These are phyloP conservation scores for Leccinum boreale DNA, from an alignment of 768 basidiomycete species.

Conservation along the genomic window DNA sequence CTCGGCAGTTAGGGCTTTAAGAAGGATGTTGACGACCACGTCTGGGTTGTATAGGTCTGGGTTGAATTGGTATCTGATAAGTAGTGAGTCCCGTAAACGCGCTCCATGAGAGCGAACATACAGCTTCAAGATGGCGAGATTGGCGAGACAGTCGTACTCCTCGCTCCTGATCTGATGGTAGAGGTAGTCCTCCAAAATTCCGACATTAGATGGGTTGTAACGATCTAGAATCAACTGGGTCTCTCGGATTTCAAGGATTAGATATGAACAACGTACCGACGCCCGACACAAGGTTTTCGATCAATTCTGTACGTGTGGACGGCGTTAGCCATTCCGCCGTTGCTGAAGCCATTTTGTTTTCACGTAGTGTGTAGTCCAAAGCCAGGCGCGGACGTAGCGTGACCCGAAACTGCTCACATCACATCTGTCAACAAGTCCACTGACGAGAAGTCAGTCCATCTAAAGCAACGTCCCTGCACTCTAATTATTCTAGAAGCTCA, in stretches of 20 bases:
- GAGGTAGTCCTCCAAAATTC: constrained; percentile 94
- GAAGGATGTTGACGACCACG: constrained; percentile 90
- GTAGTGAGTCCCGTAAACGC: background rate
- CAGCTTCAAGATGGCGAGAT: constrained; percentile 93
- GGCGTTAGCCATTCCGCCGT: constrained; percentile 71
- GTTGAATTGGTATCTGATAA: constrained; percentile 89
- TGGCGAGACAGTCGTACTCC: constrained; percentile 93
- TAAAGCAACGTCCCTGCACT: background rate
- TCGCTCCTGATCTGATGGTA: constrained; percentile 89
- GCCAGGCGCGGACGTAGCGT: background rate
- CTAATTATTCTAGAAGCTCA: background rate
- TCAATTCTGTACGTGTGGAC: constrained; percentile 76
- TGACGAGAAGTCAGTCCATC: background rate
- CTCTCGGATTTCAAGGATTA: background rate
- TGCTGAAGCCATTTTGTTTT: constrained; percentile 29
- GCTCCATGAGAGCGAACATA: constrained; percentile 32
- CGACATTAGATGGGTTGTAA: constrained; percentile 93
- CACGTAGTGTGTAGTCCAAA: background rate
- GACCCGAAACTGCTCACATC: constrained; percentile 9
- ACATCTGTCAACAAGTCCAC: background rate
- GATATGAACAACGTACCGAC: constrained; percentile 56
- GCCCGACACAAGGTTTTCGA: constrained; percentile 87
- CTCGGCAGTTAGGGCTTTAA: constrained; percentile 82
- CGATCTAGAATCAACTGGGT: constrained; percentile 59
- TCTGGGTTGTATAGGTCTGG: constrained; percentile 89